Percentiles rank a stretch among this genome's conserved stretches.
These are phyloP conservation scores for Yarrowia alimentaria DNA, from an alignment of 805 yeast genomes.

Conservation along the genomic window DNA sequence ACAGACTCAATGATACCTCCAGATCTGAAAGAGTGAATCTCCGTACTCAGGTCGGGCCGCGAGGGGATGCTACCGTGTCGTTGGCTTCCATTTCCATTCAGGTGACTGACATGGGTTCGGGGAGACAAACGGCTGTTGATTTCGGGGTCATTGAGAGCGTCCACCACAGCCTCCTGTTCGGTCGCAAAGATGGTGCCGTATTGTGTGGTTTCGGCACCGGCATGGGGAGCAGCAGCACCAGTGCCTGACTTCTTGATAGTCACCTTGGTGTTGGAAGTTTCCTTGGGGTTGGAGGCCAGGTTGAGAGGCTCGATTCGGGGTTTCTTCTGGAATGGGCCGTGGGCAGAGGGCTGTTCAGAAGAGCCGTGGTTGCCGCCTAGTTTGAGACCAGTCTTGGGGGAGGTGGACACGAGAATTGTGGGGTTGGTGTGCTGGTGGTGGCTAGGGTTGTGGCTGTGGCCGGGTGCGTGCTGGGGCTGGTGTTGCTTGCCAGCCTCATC, in stretches of 20 bases:
- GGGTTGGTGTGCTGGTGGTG: slow-evolving; percentile 14
- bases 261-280: slow-evolving; percentile 60
- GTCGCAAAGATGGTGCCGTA: slow-evolving; percentile 33
- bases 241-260: slow-evolving; percentile 53
- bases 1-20: slow-evolving; percentile 78
- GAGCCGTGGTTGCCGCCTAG: slow-evolving; percentile 2
- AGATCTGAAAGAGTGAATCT: slow-evolving; percentile 40
- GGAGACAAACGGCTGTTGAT: slow-evolving; percentile 6
- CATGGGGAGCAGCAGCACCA: too few species aligned
- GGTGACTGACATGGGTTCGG: background rate
- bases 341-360: background rate
- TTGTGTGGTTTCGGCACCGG: slow-evolving; percentile 14
- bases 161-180: slow-evolving; percentile 33
- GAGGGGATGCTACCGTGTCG: slow-evolving; percentile 24
- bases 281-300: slow-evolving; percentile 65
- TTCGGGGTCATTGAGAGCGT: slow-evolving; percentile 27
- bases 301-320: slow-evolving; percentile 54
- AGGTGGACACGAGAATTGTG: slow-evolving; percentile 1
- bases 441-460: background rate
- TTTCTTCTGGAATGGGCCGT: slow-evolving; percentile 23
- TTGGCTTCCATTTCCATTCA: slow-evolving; percentile 28
- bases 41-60: slow-evolving; percentile 30
- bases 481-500: slow-evolving; percentile 17
- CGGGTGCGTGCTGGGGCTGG: background rate
- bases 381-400: slow-evolving; percentile 11